These are phyloP conservation scores for Leishmania arabica DNA, from an alignment of 208 protist genomes.

Conservation along the genomic window DNA sequence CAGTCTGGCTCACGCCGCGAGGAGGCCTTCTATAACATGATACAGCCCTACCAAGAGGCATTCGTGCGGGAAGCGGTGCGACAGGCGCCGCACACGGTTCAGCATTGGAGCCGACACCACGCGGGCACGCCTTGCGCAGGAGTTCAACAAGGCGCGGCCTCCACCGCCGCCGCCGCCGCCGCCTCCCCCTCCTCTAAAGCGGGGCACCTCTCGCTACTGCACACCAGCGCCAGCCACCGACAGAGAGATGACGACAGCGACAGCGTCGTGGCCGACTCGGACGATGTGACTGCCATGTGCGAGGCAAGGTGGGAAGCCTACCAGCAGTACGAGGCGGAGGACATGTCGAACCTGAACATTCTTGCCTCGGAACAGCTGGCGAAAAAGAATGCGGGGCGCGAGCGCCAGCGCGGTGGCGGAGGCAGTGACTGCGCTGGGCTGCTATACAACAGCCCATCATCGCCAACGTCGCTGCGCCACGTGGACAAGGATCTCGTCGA, in stretches of 20 bases:
- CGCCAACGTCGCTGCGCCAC: conserved; percentile 4
- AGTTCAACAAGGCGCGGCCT: not conserved
- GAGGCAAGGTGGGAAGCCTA: conserved; percentile 38
- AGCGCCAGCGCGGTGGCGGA: not conserved
- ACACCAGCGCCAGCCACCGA: not conserved
- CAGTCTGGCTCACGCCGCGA: conserved; percentile 70
- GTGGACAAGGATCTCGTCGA: conserved; percentile 29
- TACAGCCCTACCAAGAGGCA: conserved; percentile 59
- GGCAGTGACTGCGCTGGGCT: not conserved
- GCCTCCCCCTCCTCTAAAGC: not conserved
- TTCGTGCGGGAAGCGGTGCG: conserved; percentile 46
- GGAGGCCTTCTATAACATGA: conserved; percentile 79
- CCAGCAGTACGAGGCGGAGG: conserved; percentile 34
- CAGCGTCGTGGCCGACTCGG: conserved; percentile 8
- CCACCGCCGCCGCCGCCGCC: too few species aligned
- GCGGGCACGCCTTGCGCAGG: not conserved
- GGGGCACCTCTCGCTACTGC: not conserved
- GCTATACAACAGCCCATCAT: not conserved
- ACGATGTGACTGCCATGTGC: conserved; percentile 14
- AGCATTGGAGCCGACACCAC: conserved; percentile 23
- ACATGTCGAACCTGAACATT: conserved; percentile 27
- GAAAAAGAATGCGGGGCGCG: not conserved
- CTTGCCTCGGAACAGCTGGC: conserved; percentile 25
- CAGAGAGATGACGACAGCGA: not conserved
- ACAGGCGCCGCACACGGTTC: conserved; percentile 30